Evolutionary conservation across 2,329 filamentous ascomycete species (phyloP).

Genomic region (Aspergillus amoenus): DNA sequence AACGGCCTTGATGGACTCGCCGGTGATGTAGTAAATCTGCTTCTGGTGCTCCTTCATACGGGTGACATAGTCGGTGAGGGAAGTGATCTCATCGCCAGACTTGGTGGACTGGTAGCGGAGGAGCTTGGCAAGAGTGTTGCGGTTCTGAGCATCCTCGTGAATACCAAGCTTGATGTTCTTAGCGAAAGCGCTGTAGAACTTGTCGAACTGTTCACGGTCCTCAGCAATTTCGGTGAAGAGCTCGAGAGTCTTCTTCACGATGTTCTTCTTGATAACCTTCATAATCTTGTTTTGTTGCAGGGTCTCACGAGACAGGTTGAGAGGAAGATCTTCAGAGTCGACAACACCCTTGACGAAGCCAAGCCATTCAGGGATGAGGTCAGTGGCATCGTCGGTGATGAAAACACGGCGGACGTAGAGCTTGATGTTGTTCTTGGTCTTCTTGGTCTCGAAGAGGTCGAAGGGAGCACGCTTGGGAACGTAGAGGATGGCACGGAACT

Average conservation of each 20-base stretch:
- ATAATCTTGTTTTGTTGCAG: constrained; percentile 99
- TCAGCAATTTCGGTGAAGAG: constrained; percentile 99
- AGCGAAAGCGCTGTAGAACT: constrained; percentile 99
- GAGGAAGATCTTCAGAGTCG: constrained; percentile 98
- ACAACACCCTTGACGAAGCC: constrained; percentile 99
- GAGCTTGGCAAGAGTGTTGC: constrained; percentile 87
- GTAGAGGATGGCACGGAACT: constrained; percentile 99
- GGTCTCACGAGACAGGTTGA: constrained; percentile 99
- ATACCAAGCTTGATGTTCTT: constrained; percentile 99
- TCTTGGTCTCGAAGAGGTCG: constrained; percentile 99
- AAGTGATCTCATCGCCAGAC: constrained; percentile 93
- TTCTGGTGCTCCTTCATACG: constrained; percentile 99
- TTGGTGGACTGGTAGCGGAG: constrained; percentile 99
- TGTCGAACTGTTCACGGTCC: constrained; percentile 99
- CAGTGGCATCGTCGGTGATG: constrained; percentile 99
- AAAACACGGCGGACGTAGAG: constrained; percentile 99
- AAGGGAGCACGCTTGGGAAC: constrained; percentile 99
- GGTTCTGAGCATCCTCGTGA: constrained; percentile 99
- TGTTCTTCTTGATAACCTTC: constrained; percentile 99
- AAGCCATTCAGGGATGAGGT: constrained; percentile 99
- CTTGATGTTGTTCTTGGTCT: constrained; percentile 99
- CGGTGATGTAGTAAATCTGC: constrained; percentile 99
- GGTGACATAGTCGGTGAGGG: constrained; percentile 94
- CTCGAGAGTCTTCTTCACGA: constrained; percentile 99
- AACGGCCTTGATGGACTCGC: constrained; percentile 98